Conservation (phyloP, 306 rosid species). For the Biancaea sappan region DNA sequence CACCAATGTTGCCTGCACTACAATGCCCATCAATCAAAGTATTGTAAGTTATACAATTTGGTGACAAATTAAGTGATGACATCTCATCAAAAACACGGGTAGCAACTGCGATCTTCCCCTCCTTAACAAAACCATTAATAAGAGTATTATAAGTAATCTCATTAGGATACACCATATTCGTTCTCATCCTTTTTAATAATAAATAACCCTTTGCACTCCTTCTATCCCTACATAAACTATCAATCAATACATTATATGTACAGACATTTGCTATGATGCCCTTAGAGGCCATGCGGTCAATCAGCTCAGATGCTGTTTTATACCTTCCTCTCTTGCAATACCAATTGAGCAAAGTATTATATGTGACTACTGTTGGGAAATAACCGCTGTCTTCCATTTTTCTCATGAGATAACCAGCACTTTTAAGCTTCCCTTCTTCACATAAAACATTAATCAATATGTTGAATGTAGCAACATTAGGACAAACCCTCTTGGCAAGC, state of each 20-base stretch:
- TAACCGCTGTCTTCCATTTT: conserved; percentile 68
- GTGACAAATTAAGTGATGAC: conserved; percentile 50
- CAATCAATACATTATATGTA: conserved; percentile 73
- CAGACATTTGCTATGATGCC: conserved; percentile 70
- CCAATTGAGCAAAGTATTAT: conserved; percentile 78
- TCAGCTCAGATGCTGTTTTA: conserved; percentile 59
- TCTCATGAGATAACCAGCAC: conserved; percentile 57
- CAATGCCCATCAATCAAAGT: conserved; percentile 63
- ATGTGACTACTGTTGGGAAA: conserved; percentile 59
- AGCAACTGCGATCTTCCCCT: conserved; percentile 72
- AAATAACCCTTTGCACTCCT: conserved; percentile 75
- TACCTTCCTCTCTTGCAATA: conserved; percentile 71
- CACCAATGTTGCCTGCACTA: conserved; percentile 44
- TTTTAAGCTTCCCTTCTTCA: conserved; percentile 58
- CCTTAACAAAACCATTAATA: conserved; percentile 75
- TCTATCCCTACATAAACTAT: conserved; percentile 62
- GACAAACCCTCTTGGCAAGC: conserved; percentile 58
- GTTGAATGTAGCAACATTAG: conserved; percentile 66
- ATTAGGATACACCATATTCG: conserved; percentile 62
- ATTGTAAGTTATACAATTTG: conserved; percentile 62
- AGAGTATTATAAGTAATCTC: conserved; percentile 68
- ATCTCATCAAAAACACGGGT: conserved; percentile 68
- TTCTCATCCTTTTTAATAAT: conserved; percentile 72
- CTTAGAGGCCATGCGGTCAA: conserved; percentile 69
- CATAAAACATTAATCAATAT: conserved; percentile 66